Conservation (phyloP, 2,329 filamentous ascomycete genomes). For the Ophiostoma fasciatum region DNA sequence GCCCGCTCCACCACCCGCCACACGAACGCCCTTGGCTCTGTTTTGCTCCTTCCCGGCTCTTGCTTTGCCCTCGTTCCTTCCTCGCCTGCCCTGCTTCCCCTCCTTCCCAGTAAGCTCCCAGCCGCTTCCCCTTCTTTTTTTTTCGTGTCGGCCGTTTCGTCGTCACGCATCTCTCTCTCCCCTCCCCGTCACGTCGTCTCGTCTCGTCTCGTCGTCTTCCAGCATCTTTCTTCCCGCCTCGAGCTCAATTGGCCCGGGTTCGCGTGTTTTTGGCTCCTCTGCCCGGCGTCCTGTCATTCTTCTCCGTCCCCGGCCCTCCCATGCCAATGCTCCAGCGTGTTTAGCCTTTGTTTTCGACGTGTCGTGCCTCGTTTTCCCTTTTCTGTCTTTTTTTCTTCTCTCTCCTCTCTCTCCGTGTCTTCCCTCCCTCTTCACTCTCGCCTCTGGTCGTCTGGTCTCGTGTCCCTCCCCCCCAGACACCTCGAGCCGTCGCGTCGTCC, state of each 20-base stretch:
- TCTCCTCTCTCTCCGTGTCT: conserved; percentile 1
- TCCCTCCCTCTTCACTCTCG: neutral
- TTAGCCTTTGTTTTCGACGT: conserved; percentile 2
- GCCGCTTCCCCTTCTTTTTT: neutral
- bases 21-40: conserved; percentile 1
- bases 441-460: neutral
- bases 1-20: conserved; percentile 1
- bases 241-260: conserved; percentile 4
- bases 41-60: conserved; percentile 4
- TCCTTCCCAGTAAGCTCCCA: too few relatives aligned
- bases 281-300: conserved; percentile 5
- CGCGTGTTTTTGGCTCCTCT: conserved; percentile 5
- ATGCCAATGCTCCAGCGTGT: conserved; percentile 8
- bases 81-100: conserved; percentile 1
- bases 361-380: neutral
- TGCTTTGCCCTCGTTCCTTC: conserved; percentile 2
- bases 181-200: neutral
- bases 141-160: neutral
- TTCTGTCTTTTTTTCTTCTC: neutral
- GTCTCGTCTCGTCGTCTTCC: neutral
- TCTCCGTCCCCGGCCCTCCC: conserved; percentile 2
- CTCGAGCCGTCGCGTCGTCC: neutral
- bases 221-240: neutral
- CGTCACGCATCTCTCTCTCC: neutral
- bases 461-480: neutral